Conservation (phyloP, 805 yeast genomes). For the Lachancea thermotolerans region DNA sequence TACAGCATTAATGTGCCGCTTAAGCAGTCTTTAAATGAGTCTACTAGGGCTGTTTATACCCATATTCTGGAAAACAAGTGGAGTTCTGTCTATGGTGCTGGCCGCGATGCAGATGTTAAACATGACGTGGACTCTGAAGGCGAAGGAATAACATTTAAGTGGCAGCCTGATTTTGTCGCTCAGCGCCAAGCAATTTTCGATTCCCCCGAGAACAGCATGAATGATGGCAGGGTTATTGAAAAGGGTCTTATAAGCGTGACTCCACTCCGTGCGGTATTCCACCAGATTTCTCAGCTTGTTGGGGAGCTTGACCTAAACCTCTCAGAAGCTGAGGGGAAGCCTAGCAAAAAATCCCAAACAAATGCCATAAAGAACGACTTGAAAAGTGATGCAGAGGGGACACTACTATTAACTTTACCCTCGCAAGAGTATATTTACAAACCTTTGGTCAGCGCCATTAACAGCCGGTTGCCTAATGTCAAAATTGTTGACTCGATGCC, state of each 20-base stretch:
- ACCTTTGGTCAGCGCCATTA: slow-evolving; percentile 31
- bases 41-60: slow-evolving; percentile 61
- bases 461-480: slow-evolving; percentile 30
- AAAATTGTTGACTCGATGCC: slow-evolving; percentile 16
- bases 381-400: not conserved
- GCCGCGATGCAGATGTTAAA: slow-evolving; percentile 4
- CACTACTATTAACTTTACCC: slow-evolving; percentile 26
- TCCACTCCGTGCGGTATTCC: slow-evolving; percentile 66
- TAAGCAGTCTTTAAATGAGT: slow-evolving; percentile 40
- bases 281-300: slow-evolving; percentile 24
- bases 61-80: slow-evolving; percentile 80
- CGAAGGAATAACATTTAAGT: slow-evolving; percentile 48
- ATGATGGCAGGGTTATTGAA: slow-evolving; percentile 66
- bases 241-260: slow-evolving; percentile 62
- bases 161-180: slow-evolving; percentile 77
- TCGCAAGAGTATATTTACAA: slow-evolving; percentile 37
- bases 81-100: slow-evolving; percentile 43
- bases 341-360: not conserved
- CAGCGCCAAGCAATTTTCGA: slow-evolving; percentile 46
- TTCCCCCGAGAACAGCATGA: slow-evolving; percentile 34
- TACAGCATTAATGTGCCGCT: slow-evolving; percentile 85
- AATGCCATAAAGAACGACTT: not conserved
- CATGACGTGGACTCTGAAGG: slow-evolving; percentile 19
- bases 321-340: not conserved
- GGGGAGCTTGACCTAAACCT: slow-evolving; percentile 15